Base-by-base conservation (phyloP, 306 rosid species). In the Quercus parvula region DNA sequence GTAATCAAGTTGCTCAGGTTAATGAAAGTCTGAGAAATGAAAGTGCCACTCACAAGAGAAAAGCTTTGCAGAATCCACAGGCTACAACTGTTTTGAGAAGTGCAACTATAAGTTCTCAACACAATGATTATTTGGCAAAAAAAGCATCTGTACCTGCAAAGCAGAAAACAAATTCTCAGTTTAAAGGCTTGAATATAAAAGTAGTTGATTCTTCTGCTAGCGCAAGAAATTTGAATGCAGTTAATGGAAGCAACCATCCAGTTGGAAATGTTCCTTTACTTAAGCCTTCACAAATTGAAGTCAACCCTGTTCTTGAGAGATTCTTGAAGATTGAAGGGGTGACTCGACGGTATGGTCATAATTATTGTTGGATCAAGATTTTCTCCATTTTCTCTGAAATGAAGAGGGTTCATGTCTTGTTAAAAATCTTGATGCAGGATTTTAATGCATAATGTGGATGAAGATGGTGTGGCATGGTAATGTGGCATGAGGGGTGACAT, bases 301-400 rank as follows among this genome's bases (percentile, higher is more conserved):
- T 22, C 31, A 46, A 51, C 28, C 3, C 49, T 64, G 24, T 77
- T 71, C 5, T 61, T 13, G 64, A 58, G 57, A 78, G 86, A 46
- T 51, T 85, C 0, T 41, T 51, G 55, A 85, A 72, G 64, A 76
- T 85, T 81, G 49, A 31, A 22, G 71, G 27, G 28, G 64, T 76
- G 55, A 71, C 84, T 51, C 76, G 58, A 59, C 77, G 88, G 88
- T 82, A 79, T 19, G 24, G 10, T 70, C 54, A 30, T 75, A 15
- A 4, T 38, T 81, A 28, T 12, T 49, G 13, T 49, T 49, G 46
- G 11, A 38, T 38, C 46, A 38, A 38, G 10, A 38, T 38, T 38
- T 38, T 38, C 10, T 38, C 46, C 46, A 38, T 38, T 38, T 38
- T 10, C 46, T 38, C 11, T 38, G 46, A 38, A 38, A 38, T 38